phyloP scores from a whole-genome alignment of 441 rosid genomes.

The Aleurites moluccanus region DNA sequence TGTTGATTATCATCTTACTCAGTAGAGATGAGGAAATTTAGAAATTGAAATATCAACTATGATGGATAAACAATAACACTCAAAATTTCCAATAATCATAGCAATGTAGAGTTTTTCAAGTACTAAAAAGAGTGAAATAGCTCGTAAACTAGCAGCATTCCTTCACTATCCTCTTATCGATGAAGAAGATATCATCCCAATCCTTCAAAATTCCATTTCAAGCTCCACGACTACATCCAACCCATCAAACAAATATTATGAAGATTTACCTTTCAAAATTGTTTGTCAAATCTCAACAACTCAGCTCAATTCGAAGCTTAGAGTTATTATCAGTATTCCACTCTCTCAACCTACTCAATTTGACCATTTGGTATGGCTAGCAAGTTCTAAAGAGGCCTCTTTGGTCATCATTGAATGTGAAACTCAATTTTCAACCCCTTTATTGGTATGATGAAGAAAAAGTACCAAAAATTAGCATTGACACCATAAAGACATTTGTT shows the following conservation, averaged over 20 bases:
- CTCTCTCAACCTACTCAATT: neutral
- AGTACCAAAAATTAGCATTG: neutral
- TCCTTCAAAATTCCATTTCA: neutral
- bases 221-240: neutral
- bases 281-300: neutral
- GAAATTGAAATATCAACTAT: neutral
- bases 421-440: neutral
- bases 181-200: neutral
- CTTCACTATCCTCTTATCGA: conserved; percentile 1
- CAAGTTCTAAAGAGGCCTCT: neutral
- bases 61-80: neutral
- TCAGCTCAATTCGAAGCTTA: neutral
- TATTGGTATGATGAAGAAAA: neutral
- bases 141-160: neutral
- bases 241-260: too few relatives aligned
- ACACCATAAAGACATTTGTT: neutral
- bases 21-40: neutral
- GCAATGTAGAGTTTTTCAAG: neutral
- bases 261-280: neutral
- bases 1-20: too few relatives aligned
- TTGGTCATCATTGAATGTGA: neutral
- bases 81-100: neutral
- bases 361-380: neutral
- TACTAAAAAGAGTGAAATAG: neutral
- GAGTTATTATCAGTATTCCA: neutral